Base-by-base conservation (phyloP, 78 protist species). In the Dictyostelium capitatum region DNA sequence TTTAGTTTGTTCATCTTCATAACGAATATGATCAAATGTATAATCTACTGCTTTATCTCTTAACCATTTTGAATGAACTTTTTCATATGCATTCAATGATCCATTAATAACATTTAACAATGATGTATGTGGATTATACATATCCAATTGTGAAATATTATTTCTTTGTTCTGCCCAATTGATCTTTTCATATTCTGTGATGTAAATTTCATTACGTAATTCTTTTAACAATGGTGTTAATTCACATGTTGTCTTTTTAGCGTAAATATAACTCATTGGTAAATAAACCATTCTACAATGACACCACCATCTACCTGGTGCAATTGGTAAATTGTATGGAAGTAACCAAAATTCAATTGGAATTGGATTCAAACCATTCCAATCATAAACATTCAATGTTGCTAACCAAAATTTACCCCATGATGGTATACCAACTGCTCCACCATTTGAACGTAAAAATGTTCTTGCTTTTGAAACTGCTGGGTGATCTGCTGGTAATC, bases 371-470 rank as follows among this genome's bases (percentile, higher is more conserved):
- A 91, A 32, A 10, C 97, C 98, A 3, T 80, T 95, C 97, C 97
- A 98, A 20, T 62, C 70, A 51, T 89, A 94, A 28, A 97, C 94
- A 20, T 94, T 94, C 37, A 97, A 77, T 20, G 81, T 77, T 7
- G 97, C 80, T 74, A 98, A 90, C 97, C 97, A 98, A 72, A 97
- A 96, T 77, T 98, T 98, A 56, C 98, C 99, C 99, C 99, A 98
- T 50, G 96, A 80, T 28, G 98, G 97, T 14, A 96, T 95, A 73
- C 95, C 91, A 15, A 65, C 0, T 3, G 91, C 98, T 17, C 99
- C 98, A 46, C 97, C 97, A 65, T 83, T 67, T 25, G 1, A n/a
- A 6, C 23, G 77, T 30, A 98, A 80, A 74, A 74, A 97, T 20
- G 20, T 72, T 20, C 97, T 80, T 1, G 96, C 99, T 6, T 43